Percentiles rank a stretch among this genome's conserved stretches.
phyloP scores from a whole-genome alignment of 2,329 filamentous ascomycete genomes.

The Blumeria graminis region DNA sequence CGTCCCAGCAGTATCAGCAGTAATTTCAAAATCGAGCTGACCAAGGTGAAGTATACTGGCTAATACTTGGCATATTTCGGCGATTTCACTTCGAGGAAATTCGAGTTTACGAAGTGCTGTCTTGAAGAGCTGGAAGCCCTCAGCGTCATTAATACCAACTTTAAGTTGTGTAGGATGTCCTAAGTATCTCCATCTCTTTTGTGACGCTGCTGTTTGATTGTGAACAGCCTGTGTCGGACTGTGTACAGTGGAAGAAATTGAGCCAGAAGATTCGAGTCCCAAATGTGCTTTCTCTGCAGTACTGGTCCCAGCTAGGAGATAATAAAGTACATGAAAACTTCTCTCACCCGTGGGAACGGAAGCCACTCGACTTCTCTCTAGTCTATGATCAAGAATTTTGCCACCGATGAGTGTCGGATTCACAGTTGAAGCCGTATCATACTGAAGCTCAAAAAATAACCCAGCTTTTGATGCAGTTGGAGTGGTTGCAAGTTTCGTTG shows the following conservation, averaged over 20 bases:
- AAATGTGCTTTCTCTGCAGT: conserved; percentile 74
- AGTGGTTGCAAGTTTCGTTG: conserved; percentile 88
- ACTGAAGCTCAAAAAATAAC: conserved; percentile 87
- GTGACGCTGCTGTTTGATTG: conserved; percentile 22
- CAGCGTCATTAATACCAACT: conserved; percentile 84
- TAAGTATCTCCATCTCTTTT: conserved; percentile 84
- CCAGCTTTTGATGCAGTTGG: conserved; percentile 90
- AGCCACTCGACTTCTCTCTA: conserved; percentile 78
- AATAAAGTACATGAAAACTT: conserved; percentile 91
- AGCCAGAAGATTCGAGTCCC: conserved; percentile 21
- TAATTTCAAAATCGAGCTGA: conserved; percentile 78
- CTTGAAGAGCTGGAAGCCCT: conserved; percentile 95
- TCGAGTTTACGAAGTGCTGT: conserved; percentile 82
- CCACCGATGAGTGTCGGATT: conserved; percentile 79
- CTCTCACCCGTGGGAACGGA: conserved; percentile 86
- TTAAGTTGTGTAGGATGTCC: conserved; percentile 93
- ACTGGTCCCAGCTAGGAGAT: conserved; percentile 79
- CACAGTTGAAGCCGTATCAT: conserved; percentile 66
- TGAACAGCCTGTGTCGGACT: conserved; percentile 17
- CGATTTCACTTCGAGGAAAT: conserved; percentile 80
- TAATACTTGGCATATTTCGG: conserved; percentile 86
- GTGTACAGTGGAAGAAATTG: conserved; percentile 24
- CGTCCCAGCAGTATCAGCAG: conserved; percentile 50
- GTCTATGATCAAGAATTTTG: conserved; percentile 77
- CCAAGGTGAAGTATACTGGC: conserved; percentile 92